Base-by-base conservation (phyloP, 257 asterid genomes). In the Ligustrum vulgare region DNA sequence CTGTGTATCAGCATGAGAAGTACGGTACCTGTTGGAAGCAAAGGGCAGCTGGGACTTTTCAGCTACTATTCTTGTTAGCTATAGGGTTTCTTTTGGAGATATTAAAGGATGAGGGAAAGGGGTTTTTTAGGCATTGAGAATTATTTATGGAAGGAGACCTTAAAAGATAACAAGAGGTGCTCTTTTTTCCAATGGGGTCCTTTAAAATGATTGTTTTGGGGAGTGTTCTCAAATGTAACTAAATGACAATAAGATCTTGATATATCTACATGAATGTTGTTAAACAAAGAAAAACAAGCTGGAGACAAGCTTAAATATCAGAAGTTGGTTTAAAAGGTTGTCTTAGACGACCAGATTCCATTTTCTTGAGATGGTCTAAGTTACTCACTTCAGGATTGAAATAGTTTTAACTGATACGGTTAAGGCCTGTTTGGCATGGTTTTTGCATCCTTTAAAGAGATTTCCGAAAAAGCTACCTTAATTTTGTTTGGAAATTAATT, bases 21-120 rank as follows among this genome's bases (percentile, higher is more conserved):
- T 45, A 6, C 54, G 39, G 67, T 65, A 58, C 45, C 43, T 70
- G 25, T 74, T 70, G 69, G 75, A 33, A 77, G 72, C 58, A 72
- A 10, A 32, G 69, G 68, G 67, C 68, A 43, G 51, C 65, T 73
- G 18, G 43, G 51, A 68, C 16, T 37, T 69, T 36, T 13, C 31
- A 70, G 60, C 72, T 80, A 71, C 16, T 28, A 37, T 28, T 63
- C 67, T 77, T 76, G 62, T 69, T 54, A 69, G 41, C 56, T 28
- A 35, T 33, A 23, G 31, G 4, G 11, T n/a, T 10, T 39, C 25
- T 4, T 51, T 51, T 45, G 54, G n/a, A 13, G 34, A 54, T 16
- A 11, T 18, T 67, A 43, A 68, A n/a, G 54, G 60, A 72, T 69
- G 13, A 70, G 31, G 41, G 73, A 15, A 8, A 47, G 79, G 64